These are phyloP conservation scores for Globisporangium nunn DNA, from an alignment of 352 stramenopile genomes.

Conservation along the genomic window DNA sequence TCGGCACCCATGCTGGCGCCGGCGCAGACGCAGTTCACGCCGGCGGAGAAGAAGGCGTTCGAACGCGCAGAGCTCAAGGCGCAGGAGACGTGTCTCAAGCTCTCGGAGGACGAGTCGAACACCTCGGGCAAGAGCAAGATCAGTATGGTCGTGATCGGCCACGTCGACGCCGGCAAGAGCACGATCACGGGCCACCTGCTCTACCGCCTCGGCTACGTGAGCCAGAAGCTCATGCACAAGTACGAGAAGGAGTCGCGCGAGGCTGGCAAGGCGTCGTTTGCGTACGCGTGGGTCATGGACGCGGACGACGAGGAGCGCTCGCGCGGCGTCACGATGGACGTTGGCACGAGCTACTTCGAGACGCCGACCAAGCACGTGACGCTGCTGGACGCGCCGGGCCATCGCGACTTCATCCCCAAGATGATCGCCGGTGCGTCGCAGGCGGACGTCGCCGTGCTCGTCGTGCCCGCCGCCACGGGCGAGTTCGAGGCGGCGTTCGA, in stretches of 20 bases:
- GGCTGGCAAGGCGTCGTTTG: constrained; percentile 93
- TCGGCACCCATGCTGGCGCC: constrained; percentile 21
- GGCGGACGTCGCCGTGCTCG: constrained; percentile 90
- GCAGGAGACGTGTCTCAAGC: constrained; percentile 39
- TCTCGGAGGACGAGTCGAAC: constrained; percentile 37
- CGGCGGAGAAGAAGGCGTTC: constrained; percentile 55
- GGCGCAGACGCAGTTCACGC: constrained; percentile 41
- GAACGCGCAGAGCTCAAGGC: constrained; percentile 64
- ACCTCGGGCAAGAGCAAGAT: constrained; percentile 69
- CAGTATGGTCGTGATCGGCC: constrained; percentile 94
- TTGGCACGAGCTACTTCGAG: constrained; percentile 91
- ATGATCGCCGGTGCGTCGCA: constrained; percentile 95
- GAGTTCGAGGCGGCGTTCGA: constrained; percentile 96
- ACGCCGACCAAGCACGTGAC: constrained; percentile 90
- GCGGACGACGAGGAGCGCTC: constrained; percentile 83
- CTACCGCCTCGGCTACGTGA: constrained; percentile 87
- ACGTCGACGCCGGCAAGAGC: constrained; percentile 97
- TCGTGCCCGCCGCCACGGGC: constrained; percentile 91
- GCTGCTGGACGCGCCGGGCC: constrained; percentile 94
- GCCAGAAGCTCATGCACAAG: constrained; percentile 86
- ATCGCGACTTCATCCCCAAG: constrained; percentile 96
- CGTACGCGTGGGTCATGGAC: constrained; percentile 94
- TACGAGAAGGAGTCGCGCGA: constrained; percentile 88
- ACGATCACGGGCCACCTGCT: constrained; percentile 96
- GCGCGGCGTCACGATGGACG: constrained; percentile 97